Evolutionary conservation across 805 yeast species (phyloP), one percentile per base, ranked within the genome.

Genomic region (Lipomyces mesembrius): DNA sequence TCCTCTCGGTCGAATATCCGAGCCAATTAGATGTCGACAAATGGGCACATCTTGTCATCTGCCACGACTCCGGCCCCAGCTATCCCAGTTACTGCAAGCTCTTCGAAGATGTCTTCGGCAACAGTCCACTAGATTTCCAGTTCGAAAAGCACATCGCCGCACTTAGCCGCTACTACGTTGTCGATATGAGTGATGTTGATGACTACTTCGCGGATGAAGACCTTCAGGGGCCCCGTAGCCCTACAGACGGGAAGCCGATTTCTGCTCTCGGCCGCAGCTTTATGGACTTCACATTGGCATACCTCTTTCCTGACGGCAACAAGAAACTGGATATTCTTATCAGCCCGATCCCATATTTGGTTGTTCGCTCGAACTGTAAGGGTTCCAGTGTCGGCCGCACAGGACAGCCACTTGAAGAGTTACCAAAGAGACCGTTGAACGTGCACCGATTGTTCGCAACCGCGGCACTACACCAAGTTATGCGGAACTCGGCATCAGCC

Each of bases 391-490:
- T 43, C 20, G 49, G 49, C 22, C 49, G 20, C 49, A 4, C 20
- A 17, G 49, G 49, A n/a, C 9, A 17, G 22, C 49, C 20, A 6
- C 49, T 43, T 43, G 49, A 11, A 7, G 49, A 43, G 20, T 43
- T n/a, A 43, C 22, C 49, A n/a, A 43, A 43, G 49, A 43, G 49
- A 17, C 49, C 49, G 22, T 43, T 43, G 49, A 43, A 43, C 49
- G 22, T 43, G 49, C 49, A 43, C 20, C 49, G 49, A 43, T 17
- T 43, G 49, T 43, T 43, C 49, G 49, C 49, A 2, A 43, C 49
- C 9, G 49, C 49, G 22, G 49, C 49, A 8, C 49, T 43, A 17
- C 49, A 43, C 49, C 49, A 43, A 43, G 49, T 43, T 43, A 43
- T 43, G 49, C 49, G 49, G 9, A 43, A 43, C 49, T 43, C 49